Base-by-base conservation (phyloP, 768 basidiomycete genomes). In the Coprinellus micaceus region DNA sequence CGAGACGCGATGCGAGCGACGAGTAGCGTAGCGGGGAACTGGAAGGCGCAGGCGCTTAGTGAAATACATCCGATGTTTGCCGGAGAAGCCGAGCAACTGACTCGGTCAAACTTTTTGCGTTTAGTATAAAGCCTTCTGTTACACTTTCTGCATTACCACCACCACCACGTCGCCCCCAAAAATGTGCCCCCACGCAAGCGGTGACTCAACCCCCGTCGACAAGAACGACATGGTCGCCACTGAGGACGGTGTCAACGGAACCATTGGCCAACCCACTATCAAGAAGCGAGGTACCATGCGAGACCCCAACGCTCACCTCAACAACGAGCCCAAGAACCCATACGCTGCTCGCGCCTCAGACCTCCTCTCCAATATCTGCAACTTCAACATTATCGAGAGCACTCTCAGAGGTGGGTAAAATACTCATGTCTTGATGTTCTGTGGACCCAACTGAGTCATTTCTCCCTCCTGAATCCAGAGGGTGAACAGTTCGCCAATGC, bases 401-500 rank as follows among this genome's bases (percentile, higher is more conserved):
- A 98, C 96, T 3, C 83, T 98, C 56, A 79, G 96, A 83, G 94
- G 94, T 93, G 40, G 52, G 82, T 76, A 30, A 46, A 28, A 33
- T 33, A 25, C 33, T 24, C 15, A n/a, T 21, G 21, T 26, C 21
- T 24, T 13, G 29, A 30, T 13, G 24, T 4, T 17, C 9, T 15
- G n/a, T 22, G 19, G 59, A 40, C 53, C 60, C 22, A 53, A 54
- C 41, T 66, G 28, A 58, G 30, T 57, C 46, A 56, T 28, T 29
- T 50, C 13, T 36, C 37, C 58, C 39, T 50, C 37, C n/a, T n/a
- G 33, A 33, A 33, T 33, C 33, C 64, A 96, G 95, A 97, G 88
- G 95, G 94, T 56, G 95, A 97, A 72, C 95, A 99, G 71, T 99
- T 99, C 66, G 97, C 97, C 60, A 99, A 98, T 69, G 96, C 97